These are phyloP conservation scores for Saccharomycopsis vini DNA, from an alignment of 805 yeast genomes.

Conservation along the genomic window DNA sequence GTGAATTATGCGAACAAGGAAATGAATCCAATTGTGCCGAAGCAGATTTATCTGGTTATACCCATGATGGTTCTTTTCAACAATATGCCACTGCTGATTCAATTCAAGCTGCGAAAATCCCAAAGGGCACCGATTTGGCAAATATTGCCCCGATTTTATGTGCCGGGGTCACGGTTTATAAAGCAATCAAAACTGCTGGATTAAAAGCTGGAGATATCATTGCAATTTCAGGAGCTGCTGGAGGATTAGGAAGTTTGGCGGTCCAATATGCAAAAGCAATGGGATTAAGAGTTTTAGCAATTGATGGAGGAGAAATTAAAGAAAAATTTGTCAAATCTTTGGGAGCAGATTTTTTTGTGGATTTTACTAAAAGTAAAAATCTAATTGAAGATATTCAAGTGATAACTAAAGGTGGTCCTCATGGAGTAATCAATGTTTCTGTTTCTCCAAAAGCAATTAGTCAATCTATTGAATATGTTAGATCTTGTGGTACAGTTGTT, in stretches of 20 bases:
- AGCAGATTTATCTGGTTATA: conserved; percentile 59
- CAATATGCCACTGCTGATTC: conserved; percentile 86
- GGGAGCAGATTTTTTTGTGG: conserved; percentile 60
- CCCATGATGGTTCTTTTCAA: conserved; percentile 87
- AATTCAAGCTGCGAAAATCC: conserved; percentile 76
- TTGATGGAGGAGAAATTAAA: conserved; percentile 65
- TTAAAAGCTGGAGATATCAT: conserved; percentile 67
- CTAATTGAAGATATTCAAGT: conserved; percentile 42
- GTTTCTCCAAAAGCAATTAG: conserved; percentile 61
- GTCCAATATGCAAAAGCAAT: conserved; percentile 68
- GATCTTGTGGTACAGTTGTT: conserved; percentile 62
- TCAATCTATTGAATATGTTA: conserved; percentile 49
- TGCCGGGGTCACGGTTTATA: conserved; percentile 57
- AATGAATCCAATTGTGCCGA: conserved; percentile 46
- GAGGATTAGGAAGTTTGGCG: conserved; percentile 71
- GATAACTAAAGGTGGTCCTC: conserved; percentile 66
- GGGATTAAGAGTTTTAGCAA: conserved; percentile 65
- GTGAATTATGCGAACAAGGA: conserved; percentile 48
- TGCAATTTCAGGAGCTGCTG: conserved; percentile 71
- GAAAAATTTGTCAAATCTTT: conserved; percentile 42
- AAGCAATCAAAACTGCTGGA: conserved; percentile 76
- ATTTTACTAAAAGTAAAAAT: conserved; percentile 47
- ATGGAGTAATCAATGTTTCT: conserved; percentile 68
- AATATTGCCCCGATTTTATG: conserved; percentile 55
- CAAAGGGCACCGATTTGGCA: conserved; percentile 67